phyloP scores from a whole-genome alignment of 805 yeast genomes.

The Cyberlindnera lachancei region DNA sequence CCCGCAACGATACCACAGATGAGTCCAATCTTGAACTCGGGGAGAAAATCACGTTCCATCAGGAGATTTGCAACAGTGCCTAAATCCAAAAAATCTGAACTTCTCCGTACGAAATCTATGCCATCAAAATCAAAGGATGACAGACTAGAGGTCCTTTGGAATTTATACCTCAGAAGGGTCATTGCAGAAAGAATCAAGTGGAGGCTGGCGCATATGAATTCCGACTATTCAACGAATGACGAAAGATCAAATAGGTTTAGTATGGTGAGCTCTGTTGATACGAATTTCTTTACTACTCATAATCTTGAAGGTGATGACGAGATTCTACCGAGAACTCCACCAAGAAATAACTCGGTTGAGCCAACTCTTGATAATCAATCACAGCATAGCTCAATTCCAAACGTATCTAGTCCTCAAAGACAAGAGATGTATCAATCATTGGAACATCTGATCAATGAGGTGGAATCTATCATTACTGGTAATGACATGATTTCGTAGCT shows the following conservation, averaged over 20 bases:
- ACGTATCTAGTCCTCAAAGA: constrained; percentile 7
- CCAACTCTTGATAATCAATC: neutral
- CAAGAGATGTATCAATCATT: constrained; percentile 14
- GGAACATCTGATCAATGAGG: constrained; percentile 18
- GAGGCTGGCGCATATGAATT: constrained; percentile 19
- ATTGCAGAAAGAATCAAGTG: constrained; percentile 26
- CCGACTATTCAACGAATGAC: constrained; percentile 1
- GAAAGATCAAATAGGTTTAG: constrained; percentile 6
- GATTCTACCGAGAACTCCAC: constrained; percentile 2
- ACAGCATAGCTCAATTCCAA: constrained; percentile 3
- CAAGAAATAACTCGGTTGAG: neutral
- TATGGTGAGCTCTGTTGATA: constrained; percentile 18
- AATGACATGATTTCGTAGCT: too few species aligned
- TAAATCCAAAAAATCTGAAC: neutral
- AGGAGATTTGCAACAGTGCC: constrained; percentile 1
- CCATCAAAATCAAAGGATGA: constrained; percentile 13
- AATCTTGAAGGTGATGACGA: constrained; percentile 3
- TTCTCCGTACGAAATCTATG: constrained; percentile 17
- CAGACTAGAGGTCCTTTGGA: constrained; percentile 24
- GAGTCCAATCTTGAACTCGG: neutral
- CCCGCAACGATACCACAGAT: constrained; percentile 5
- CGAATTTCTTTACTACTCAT: constrained; percentile 14
- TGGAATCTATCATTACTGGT: constrained; percentile 11
- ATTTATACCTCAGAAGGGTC: constrained; percentile 24
- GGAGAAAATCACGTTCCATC: neutral